Evolutionary conservation across 169 alveolate genomes (phyloP), one percentile per base, ranked within the genome.

Genomic region (Plasmodium vinckei): DNA sequence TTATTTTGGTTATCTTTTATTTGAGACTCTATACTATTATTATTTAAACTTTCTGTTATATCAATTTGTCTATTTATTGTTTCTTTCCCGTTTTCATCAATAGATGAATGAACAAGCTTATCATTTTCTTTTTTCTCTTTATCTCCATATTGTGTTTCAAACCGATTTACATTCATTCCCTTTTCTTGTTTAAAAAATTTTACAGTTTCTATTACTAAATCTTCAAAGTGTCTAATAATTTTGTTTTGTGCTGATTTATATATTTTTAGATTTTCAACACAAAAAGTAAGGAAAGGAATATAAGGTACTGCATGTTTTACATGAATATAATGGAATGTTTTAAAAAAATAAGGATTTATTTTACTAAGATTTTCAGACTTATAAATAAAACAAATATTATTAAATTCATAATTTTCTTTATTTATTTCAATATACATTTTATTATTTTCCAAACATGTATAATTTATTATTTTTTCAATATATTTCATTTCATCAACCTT

Each of bases 141-240:
- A 61, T 25, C 59, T 42, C 27, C 25, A 63, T 46, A 9, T 33
- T 33, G 1, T 0, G 6, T 15, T 7, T 39, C 19, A 13, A 39
- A 39, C 17, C 39, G n/a, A 9, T 27, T 64, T 13, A 2, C 1
- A 39, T 13, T 33, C 4, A n/a, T n/a, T 13, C 9, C 2, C 21
- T 13, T 73, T 39, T 53, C 42, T 25, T 5, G 5, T 5, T 73
- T 73, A 77, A 77, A 77, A 77, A 77, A 77, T 13, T 54, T 77
- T 7, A 77, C 1, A 3, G 88, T 44, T 44, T 77, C 88, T 10
- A 77, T 77, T 9, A 77, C 33, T 0, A 77, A 15, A 23, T 77
- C 88, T 23, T 77, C 88, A 46, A 77, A 77, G 1, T 63, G 44
- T 19, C 65, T 46, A 19, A 77, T 44, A 46, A 77, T 64, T 51